Evolutionary conservation across 768 basidiomycete genomes (phyloP).

Genomic region (Pleurotus eryngii): DNA sequence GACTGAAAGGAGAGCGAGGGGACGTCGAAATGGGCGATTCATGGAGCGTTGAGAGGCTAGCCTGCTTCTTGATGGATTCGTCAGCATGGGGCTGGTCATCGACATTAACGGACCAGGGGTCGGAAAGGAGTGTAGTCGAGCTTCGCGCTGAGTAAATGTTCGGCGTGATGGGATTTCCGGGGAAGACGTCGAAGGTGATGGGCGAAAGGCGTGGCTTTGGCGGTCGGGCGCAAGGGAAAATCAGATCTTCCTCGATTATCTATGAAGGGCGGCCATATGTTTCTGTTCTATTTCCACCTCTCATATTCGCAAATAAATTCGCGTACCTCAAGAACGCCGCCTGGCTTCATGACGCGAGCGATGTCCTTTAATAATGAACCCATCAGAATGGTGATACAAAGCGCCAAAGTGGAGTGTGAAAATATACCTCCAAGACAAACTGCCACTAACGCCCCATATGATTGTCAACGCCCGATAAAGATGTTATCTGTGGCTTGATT

Average conservation of each 20-base stretch:
- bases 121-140: slow-evolving; percentile 21
- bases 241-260: slow-evolving; percentile 72
- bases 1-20: slow-evolving; percentile 12
- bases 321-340: slow-evolving; percentile 62
- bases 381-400: slow-evolving; percentile 11
- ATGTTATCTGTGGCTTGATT: not conserved
- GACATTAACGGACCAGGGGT: slow-evolving; percentile 14
- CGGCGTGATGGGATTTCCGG: slow-evolving; percentile 5
- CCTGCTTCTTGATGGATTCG: slow-evolving; percentile 16
- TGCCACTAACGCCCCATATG: slow-evolving; percentile 47
- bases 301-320: slow-evolving; percentile 3
- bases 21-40: slow-evolving; percentile 16
- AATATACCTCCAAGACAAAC: slow-evolving; percentile 55
- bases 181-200: slow-evolving; percentile 11
- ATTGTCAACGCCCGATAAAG: slow-evolving; percentile 11
- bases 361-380: slow-evolving; percentile 48
- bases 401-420: slow-evolving; percentile 12
- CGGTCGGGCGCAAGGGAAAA: slow-evolving; percentile 55
- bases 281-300: not conserved
- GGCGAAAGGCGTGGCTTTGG: slow-evolving; percentile 14
- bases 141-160: slow-evolving; percentile 16
- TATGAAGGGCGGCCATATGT: slow-evolving; percentile 22
- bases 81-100: slow-evolving; percentile 14
- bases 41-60: slow-evolving; percentile 21
- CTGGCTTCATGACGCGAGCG: slow-evolving; percentile 59